Percentiles rank a stretch among this genome's conserved stretches.
These are phyloP conservation scores for Sindora glabra DNA, from an alignment of 306 rosid species.

Conservation along the genomic window DNA sequence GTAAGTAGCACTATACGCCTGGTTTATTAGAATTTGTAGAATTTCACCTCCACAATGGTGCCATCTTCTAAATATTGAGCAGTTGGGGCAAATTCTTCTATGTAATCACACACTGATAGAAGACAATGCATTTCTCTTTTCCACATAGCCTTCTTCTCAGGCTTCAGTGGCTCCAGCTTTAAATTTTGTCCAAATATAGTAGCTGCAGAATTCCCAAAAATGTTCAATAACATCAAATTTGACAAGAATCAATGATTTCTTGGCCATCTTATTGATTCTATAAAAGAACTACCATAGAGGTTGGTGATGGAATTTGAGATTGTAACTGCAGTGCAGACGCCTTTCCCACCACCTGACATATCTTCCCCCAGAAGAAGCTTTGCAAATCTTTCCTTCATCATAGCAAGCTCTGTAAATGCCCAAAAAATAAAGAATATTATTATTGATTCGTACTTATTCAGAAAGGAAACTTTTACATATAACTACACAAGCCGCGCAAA, in stretches of 20 bases:
- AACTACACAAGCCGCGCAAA: too few species aligned
- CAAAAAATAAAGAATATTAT: slow-evolving; percentile 6
- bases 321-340: slow-evolving; percentile 92
- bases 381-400: slow-evolving; percentile 84
- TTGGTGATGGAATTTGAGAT: slow-evolving; percentile 89
- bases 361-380: slow-evolving; percentile 92
- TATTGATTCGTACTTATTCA: too few species aligned
- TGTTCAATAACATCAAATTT: background rate
- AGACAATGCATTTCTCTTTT: slow-evolving; percentile 91
- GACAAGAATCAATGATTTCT: too few species aligned
- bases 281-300: slow-evolving; percentile 60
- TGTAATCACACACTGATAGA: slow-evolving; percentile 83
- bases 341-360: slow-evolving; percentile 97
- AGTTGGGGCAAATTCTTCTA: slow-evolving; percentile 77
- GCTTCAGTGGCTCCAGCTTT: slow-evolving; percentile 72
- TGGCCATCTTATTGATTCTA: background rate
- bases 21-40: background rate
- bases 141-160: slow-evolving; percentile 93
- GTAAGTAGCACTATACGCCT: too few species aligned
- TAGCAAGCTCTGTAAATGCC: slow-evolving; percentile 50
- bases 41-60: slow-evolving; percentile 61
- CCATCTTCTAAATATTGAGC: slow-evolving; percentile 64
- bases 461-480: too few species aligned
- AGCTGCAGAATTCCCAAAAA: slow-evolving; percentile 39
- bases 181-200: slow-evolving; percentile 84